Conservation (phyloP, 129 eudicot species). For the Logfia minima region DNA sequence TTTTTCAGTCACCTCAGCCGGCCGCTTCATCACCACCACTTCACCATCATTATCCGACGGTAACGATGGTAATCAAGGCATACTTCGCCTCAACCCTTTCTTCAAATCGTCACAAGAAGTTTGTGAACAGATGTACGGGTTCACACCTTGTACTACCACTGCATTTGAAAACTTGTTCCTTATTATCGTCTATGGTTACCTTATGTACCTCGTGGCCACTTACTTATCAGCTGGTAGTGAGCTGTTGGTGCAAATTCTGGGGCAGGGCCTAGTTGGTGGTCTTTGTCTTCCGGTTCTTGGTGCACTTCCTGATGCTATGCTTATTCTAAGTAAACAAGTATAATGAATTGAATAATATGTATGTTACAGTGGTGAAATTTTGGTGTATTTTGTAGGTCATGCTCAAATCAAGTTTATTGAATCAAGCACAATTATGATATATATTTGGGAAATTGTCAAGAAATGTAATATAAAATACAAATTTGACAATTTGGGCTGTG, state of each 20-base stretch:
- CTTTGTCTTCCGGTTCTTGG: slow-evolving; percentile 74
- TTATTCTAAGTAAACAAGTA: slow-evolving; percentile 55
- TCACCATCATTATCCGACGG: slow-evolving; percentile 45
- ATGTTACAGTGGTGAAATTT: neutral
- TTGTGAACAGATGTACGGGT: slow-evolving; percentile 76
- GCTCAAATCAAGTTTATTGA: neutral
- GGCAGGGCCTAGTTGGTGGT: slow-evolving; percentile 81
- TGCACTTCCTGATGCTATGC: slow-evolving; percentile 86
- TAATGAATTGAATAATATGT: neutral
- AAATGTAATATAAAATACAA: no score
- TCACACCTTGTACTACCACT: slow-evolving; percentile 74
- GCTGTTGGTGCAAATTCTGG: slow-evolving; percentile 63
- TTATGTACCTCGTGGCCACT: slow-evolving; percentile 72
- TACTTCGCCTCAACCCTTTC: slow-evolving; percentile 32
- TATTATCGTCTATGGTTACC: slow-evolving; percentile 62
- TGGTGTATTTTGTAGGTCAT: neutral
- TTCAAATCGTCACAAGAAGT: slow-evolving; percentile 30
- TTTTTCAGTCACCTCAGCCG: slow-evolving; percentile 33
- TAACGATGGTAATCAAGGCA: neutral
- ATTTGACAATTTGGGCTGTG: no score
- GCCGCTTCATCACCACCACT: slow-evolving; percentile 42
- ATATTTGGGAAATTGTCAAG: no score
- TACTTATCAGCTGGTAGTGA: slow-evolving; percentile 65
- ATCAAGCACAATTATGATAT: neutral
- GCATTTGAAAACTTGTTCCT: slow-evolving; percentile 55